A percentile compares a stretch with the other conserved stretches of the same genome.
Evolutionary conservation across 371 early-diverging fungal genomes (phyloP).

Genomic region (Apophysomyces sp.): DNA sequence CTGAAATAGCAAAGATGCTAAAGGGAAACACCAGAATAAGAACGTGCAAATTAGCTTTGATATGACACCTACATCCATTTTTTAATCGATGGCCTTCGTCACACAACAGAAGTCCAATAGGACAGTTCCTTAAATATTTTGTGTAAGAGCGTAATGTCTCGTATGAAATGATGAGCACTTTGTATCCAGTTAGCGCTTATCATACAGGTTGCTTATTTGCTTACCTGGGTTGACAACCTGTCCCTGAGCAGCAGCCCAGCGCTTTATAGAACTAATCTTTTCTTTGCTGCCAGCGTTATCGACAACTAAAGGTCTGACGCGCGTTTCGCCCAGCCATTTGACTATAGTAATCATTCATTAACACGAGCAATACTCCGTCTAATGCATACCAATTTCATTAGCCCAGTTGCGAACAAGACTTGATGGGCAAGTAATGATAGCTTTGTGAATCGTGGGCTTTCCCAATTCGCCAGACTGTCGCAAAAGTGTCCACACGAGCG

Average conservation of each 20-base stretch:
- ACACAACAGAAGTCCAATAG: conserved; percentile 92
- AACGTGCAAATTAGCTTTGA: background rate
- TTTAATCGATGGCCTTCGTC: conserved; percentile 99
- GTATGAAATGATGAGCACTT: conserved; percentile 93
- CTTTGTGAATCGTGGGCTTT: conserved; percentile 92
- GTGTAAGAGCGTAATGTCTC: conserved; percentile 89
- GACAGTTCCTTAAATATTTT: conserved; percentile 67
- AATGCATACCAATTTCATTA: conserved; percentile 67
- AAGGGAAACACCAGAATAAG: background rate
- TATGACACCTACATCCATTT: conserved; percentile 60
- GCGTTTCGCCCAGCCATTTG: conserved; percentile 90
- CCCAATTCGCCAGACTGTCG: conserved; percentile 86
- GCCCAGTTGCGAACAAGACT: conserved; percentile 88
- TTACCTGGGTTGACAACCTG: conserved; percentile 79
- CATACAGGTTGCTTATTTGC: background rate
- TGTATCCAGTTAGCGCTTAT: background rate
- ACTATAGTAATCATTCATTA: conserved; percentile 27
- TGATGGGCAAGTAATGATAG: conserved; percentile 81
- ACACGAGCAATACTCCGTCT: background rate
- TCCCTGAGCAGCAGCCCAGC: conserved; percentile 84
- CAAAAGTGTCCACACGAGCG: conserved; percentile 92
- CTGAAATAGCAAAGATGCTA: conserved; percentile 82
- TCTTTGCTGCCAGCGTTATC: conserved; percentile 90
- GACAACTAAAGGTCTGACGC: conserved; percentile 80
- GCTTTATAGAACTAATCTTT: conserved; percentile 73